Base-by-base conservation (phyloP, 805 yeast species). In the Saccharomycopsis oosterbeekiorum region DNA sequence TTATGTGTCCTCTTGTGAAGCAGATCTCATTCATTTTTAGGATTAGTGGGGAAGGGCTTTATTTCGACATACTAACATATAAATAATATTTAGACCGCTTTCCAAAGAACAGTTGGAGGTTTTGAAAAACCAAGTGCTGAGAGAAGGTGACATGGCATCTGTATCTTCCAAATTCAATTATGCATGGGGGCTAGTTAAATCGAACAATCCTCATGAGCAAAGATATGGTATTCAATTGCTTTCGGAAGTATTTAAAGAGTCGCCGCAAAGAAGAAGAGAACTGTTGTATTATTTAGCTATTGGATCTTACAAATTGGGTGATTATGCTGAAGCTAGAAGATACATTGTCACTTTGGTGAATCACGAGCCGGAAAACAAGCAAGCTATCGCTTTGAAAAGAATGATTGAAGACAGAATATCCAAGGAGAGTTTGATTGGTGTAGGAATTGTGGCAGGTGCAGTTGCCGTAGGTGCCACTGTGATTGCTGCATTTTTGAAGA, bases 141-240 rank as follows among this genome's bases (percentile, higher is more conserved):
- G 86, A 1, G 98, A 94, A 70, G 85, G 88, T 39, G 96, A 94
- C 4, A 76, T 80, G 47, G 91, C 89, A 0, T 79, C 92, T 0
- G 80, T 88, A 0, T 97, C 91, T 71, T 86, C 97, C 1, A 82
- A 84, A 62, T 94, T 94, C 79, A 94, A 96, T 73, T 89, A 88
- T 68, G 96, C 97, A 0, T 94, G 99, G 99, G 99, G 96, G 2
- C 76, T 94, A 58, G 82, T 96, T 65, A 92, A 90, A 71, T 84
- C 96, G 1, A 70, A 73, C 58, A 77, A 79, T 57, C 76, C 78
- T 24, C 79, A 77, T 47, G 86, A 88, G 64, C 96, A 89, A 69
- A 79, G 86, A 67, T 78, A 86, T 58, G 99, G 98, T 0, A 83
- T 94, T 17, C 84, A 82, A 60, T 77, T 93, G 36, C 76, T 94